Percentiles rank a stretch among this genome's conserved stretches.
phyloP scores from a whole-genome alignment of 352 stramenopile genomes.

The Poterioochromonas sp. region DNA sequence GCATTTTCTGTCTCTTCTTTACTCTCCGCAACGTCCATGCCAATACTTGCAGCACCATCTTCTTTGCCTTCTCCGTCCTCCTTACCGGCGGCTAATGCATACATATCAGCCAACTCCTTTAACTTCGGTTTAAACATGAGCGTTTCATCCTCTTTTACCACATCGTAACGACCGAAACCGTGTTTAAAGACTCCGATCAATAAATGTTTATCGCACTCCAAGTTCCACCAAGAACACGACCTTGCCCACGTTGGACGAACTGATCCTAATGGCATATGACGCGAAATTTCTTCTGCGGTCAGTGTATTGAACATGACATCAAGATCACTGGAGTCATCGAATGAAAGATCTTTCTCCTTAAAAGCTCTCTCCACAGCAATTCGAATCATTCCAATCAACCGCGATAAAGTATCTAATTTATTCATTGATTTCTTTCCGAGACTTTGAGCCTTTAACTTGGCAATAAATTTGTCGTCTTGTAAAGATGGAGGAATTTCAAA shows the following conservation, averaged over 20 bases:
- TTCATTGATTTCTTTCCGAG: constrained; percentile 42
- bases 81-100: neutral
- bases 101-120: neutral
- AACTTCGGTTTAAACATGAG: constrained; percentile 38
- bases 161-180: constrained; percentile 43
- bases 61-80: neutral
- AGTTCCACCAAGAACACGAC: constrained; percentile 44
- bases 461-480: neutral
- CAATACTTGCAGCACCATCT: neutral
- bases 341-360: neutral
- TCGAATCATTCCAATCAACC: constrained; percentile 32
- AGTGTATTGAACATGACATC: constrained; percentile 16
- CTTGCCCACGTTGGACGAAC: constrained; percentile 36
- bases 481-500: constrained; percentile 39
- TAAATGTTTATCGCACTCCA: constrained; percentile 42
- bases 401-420: constrained; percentile 42
- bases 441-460: constrained; percentile 28
- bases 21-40: neutral
- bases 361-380: neutral
- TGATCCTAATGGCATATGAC: constrained; percentile 38
- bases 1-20: neutral
- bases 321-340: constrained; percentile 17
- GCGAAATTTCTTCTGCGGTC: constrained; percentile 28
- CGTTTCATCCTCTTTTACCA: constrained; percentile 39
- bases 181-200: constrained; percentile 45